Evolutionary conservation across 2,329 filamentous ascomycete genomes (phyloP).

Genomic region (Sclerotinia subarctica): DNA sequence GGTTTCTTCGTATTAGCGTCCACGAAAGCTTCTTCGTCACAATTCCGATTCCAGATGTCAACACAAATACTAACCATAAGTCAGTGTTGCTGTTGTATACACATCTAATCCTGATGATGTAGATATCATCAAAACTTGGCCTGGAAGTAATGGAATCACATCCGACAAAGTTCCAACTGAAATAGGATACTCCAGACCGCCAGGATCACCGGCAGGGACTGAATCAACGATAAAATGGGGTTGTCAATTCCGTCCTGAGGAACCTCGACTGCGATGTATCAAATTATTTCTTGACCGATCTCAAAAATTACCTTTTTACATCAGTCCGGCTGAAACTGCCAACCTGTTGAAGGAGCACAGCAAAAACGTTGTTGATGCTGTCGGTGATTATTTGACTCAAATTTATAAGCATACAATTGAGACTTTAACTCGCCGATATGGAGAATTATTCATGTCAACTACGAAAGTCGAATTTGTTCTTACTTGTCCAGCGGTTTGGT

Average conservation of each 20-base stretch:
- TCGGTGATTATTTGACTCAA: conserved; percentile 75
- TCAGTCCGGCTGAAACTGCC: conserved; percentile 73
- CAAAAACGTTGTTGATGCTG: conserved; percentile 75
- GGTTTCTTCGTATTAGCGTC: neutral
- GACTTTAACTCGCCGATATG: conserved; percentile 69
- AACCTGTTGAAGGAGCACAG: conserved; percentile 70
- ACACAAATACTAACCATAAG: neutral
- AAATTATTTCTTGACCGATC: conserved; percentile 80
- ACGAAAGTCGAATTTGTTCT: conserved; percentile 77
- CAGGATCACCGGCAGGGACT: conserved; percentile 41
- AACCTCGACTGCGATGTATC: conserved; percentile 73
- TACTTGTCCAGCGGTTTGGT: conserved; percentile 82
- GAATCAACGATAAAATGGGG: conserved; percentile 66
- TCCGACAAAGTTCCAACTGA: conserved; percentile 84
- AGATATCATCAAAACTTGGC: conserved; percentile 83
- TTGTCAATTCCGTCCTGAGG: conserved; percentile 77
- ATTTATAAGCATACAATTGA: conserved; percentile 77
- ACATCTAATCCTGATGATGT: conserved; percentile 75
- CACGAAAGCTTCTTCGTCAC: too few species aligned
- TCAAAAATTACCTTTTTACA: conserved; percentile 77
- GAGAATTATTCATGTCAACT: conserved; percentile 72
- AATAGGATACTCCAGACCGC: conserved; percentile 55
- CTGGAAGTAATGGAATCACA: conserved; percentile 80
- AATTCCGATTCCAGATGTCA: neutral
- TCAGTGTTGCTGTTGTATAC: conserved; percentile 68